Conservation (phyloP, 352 stramenopile species). For the Aphanomyces invadans region DNA sequence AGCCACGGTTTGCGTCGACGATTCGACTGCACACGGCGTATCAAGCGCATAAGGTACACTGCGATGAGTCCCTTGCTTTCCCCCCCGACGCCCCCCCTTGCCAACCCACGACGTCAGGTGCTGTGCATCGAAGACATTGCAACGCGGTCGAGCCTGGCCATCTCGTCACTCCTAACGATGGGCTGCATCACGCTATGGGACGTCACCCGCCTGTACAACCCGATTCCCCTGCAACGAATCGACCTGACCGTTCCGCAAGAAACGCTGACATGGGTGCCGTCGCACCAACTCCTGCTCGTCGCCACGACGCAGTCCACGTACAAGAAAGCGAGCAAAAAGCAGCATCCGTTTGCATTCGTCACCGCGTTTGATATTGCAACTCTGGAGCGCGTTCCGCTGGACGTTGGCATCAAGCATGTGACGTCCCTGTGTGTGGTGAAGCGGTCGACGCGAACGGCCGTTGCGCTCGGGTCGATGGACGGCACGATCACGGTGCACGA, state of each 20-base stretch:
- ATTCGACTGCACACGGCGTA: slow-evolving; percentile 69
- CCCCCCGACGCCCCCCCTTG: neutral
- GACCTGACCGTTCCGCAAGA: slow-evolving; percentile 48
- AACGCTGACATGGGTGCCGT: slow-evolving; percentile 46
- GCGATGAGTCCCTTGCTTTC: too few relatives aligned
- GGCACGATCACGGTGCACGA: slow-evolving; percentile 18
- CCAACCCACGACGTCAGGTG: slow-evolving; percentile 13
- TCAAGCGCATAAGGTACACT: slow-evolving; percentile 42
- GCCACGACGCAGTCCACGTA: neutral
- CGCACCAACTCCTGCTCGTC: slow-evolving; percentile 42
- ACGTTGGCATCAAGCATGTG: slow-evolving; percentile 5
- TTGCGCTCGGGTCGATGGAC: neutral
- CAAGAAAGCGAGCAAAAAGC: neutral
- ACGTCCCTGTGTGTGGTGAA: neutral
- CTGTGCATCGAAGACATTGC: slow-evolving; percentile 54
- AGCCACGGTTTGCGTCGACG: slow-evolving; percentile 47
- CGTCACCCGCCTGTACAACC: slow-evolving; percentile 37
- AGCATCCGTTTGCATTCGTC: neutral
- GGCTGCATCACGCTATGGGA: slow-evolving; percentile 59
- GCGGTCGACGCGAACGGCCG: neutral
- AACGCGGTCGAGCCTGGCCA: slow-evolving; percentile 33
- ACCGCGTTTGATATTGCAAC: slow-evolving; percentile 9
- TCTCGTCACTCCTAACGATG: slow-evolving; percentile 39
- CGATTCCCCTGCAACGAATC: slow-evolving; percentile 55
- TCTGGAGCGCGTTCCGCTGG: neutral